Evolutionary conservation across 768 basidiomycete species (phyloP), one percentile per base, ranked within the genome.

Genomic region (Termitomyces bulborhizus): DNA sequence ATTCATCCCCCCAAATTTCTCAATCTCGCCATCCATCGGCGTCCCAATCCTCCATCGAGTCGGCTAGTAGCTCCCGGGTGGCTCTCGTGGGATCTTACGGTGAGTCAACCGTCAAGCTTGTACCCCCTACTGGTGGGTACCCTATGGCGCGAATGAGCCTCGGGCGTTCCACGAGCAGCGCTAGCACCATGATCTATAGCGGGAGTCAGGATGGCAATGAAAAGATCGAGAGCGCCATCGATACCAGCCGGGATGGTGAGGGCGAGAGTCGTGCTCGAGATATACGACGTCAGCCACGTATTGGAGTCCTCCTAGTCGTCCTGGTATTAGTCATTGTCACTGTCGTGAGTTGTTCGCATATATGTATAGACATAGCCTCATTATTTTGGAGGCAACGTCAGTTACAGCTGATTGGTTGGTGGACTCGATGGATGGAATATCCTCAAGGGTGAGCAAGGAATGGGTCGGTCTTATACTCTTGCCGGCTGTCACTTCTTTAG

Each of bases 391-490:
- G 84, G 64, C 75, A 18, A 79, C 85, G 5, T 78, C 79, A 3
- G 68, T 83, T 3, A 83, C 79, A 7, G 83, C 83, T 1, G 84
- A 85, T 44, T 77, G 76, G 69, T 74, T 98, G 15, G 93, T 98
- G 7, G 84, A 82, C 64, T 85, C 88, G 7, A 91, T 97, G 82
- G 82, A 93, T 65, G 85, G 83, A 39, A 74, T 96, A 51, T 86
- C 87, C 1, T 70, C 64, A 18, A 75, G 75, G 3, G 82, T 98
- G 58, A 86, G 83, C 64, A 89, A 90, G 60, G 88, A 93, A 67
- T 98, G 92, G 85, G 78, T 95, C 55, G 93, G 86, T 15, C 72
- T 98, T 36, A 92, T 98, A 61, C 66, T 98, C 13, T 78, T 98
- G 9, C 95, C 95, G 3, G 85, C 86, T 16, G 87, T 95, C 40